Percentiles rank a stretch among this genome's conserved stretches.
These are phyloP conservation scores for Parathielavia hyrcaniae DNA, from an alignment of 495 filamentous ascomycete genomes.

Conservation along the genomic window DNA sequence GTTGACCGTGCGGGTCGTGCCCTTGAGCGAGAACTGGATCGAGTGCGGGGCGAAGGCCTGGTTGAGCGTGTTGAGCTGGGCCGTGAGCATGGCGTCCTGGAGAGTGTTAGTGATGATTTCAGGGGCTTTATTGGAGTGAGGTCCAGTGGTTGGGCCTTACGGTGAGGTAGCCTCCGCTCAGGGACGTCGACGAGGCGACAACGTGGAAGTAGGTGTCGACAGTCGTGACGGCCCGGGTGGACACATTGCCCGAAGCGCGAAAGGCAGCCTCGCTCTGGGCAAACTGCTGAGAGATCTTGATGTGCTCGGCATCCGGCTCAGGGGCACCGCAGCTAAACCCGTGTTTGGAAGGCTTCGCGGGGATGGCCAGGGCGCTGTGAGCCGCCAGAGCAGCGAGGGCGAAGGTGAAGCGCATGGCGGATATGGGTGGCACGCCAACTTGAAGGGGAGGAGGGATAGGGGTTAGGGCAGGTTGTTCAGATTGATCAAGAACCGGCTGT, in stretches of 20 bases:
- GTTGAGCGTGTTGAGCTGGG: constrained; percentile 48
- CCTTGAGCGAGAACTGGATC: constrained; percentile 49
- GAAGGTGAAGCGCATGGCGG: constrained; percentile 37
- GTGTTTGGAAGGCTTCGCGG: neutral
- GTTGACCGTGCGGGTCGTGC: constrained; percentile 54
- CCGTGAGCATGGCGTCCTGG: constrained; percentile 33
- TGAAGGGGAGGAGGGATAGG: too few species aligned
- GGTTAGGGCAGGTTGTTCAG: neutral
- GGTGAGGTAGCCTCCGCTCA: constrained; percentile 48
- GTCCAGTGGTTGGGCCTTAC: constrained; percentile 31
- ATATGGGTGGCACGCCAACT: neutral
- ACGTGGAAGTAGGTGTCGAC: constrained; percentile 61
- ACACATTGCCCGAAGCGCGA: constrained; percentile 22
- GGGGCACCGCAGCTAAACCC: constrained; percentile 37
- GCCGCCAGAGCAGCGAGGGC: constrained; percentile 30
- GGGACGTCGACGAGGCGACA: constrained; percentile 41
- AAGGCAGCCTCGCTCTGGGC: constrained; percentile 24
- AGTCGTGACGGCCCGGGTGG: constrained; percentile 29
- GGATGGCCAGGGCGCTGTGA: constrained; percentile 29
- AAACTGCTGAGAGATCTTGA: constrained; percentile 28
- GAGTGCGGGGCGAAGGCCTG: constrained; percentile 44
- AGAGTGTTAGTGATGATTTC: neutral
- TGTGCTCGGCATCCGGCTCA: constrained; percentile 37
- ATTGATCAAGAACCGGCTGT: neutral
- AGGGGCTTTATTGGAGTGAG: neutral